Evolutionary conservation across 2,329 filamentous ascomycete species (phyloP), one percentile per base, ranked within the genome.

Genomic region (Penicillium sp.): DNA sequence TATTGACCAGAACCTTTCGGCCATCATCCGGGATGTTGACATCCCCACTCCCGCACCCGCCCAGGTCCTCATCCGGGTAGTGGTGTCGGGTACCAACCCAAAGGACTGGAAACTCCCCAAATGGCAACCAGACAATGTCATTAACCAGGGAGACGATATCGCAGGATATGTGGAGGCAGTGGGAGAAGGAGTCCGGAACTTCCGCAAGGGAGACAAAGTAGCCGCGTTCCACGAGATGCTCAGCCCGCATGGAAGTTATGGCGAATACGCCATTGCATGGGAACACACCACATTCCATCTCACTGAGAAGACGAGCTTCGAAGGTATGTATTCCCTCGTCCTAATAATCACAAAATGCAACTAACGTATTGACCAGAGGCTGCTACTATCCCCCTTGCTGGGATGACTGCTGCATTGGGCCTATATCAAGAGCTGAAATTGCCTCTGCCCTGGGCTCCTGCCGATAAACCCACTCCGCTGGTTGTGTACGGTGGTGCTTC

Each of bases 191-290:
- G 82, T 85, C 2, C 75, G 72, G 19, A 80, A 81, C 47, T 85
- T 86, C 75, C 78, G 78, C 53, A 70, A 74, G 2, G 84, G 84
- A 19, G 83, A 86, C 61, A 76, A 81, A 5, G 83, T 86, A 1
- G 81, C 71, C 0, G 74, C 72, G 0, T 75, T 78, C 59, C 77
- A 79, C 48, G 69, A 82, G 64, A 84, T 84, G 78, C 64, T 72
- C 48, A 73, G 72, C 1, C 74, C 78, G 0, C 72, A 76, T n/a
- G 84, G 84, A 2, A 78, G 74, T 33, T 86, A 79, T 60, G 84
- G 81, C 2, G 82, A 86, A 59, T 86, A 85, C 64, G 82, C 82
- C 0, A 66, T 85, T 6, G 78, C 78, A 2, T 79, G 75, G 75
- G 74, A 75, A 31, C 74, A 83, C 58, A 81, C 82, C 0, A 85